Conservation (phyloP, 148 eudicot genomes). For the Amaranthus palmeri region DNA sequence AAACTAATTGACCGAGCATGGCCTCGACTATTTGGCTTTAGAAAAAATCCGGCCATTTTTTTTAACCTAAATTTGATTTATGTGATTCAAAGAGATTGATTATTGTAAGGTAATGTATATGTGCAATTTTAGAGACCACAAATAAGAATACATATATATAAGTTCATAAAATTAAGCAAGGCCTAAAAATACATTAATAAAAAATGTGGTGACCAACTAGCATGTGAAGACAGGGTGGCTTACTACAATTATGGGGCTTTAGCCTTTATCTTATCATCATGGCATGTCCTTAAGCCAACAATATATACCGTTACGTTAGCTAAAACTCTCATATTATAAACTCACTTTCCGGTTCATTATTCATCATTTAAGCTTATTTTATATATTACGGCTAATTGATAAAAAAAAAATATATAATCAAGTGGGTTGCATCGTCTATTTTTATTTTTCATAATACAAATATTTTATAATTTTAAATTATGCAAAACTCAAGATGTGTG, state of each 20-base stretch:
- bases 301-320: neutral
- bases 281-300: constrained; percentile 18
- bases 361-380: too few relatives aligned
- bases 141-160: neutral
- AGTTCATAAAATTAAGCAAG: neutral
- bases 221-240: constrained; percentile 34
- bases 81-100: neutral
- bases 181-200: too few relatives aligned
- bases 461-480: too few relatives aligned
- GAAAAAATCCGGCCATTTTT: constrained; percentile 32
- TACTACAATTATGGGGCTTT: constrained; percentile 13
- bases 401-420: too few relatives aligned
- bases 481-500: too few relatives aligned
- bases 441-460: too few relatives aligned
- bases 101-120: neutral
- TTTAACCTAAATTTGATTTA: too few relatives aligned
- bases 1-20: constrained; percentile 48
- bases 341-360: too few relatives aligned
- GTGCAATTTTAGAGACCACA: neutral
- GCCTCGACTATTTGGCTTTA: constrained; percentile 20
- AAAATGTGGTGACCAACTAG: neutral
- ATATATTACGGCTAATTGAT: too few relatives aligned
- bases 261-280: constrained; percentile 10
- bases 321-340: too few relatives aligned
- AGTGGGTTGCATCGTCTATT: too few relatives aligned